phyloP scores from a whole-genome alignment of 768 basidiomycete species.

The Kwoniella dejecticola region DNA sequence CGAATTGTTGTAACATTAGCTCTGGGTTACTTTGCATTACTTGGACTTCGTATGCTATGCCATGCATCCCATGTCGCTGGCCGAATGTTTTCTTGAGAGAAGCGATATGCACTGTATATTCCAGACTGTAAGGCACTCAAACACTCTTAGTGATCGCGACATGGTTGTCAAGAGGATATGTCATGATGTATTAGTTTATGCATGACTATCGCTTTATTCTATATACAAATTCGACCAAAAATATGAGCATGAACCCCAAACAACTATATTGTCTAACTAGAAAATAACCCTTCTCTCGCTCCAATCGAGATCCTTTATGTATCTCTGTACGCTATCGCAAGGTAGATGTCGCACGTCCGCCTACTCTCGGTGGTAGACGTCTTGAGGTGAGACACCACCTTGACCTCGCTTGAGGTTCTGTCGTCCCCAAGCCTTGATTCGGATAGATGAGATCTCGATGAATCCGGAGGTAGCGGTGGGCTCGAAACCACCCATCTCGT shows the following conservation, averaged over 20 bases:
- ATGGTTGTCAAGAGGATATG: too few species aligned
- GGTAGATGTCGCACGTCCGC: too few species aligned
- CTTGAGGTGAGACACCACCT: conserved; percentile 71
- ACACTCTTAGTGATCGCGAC: too few species aligned
- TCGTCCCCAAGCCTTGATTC: conserved; percentile 84
- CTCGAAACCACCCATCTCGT: conserved; percentile 97
- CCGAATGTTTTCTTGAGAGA: too few species aligned
- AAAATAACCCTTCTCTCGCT: not conserved
- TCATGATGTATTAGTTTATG: not conserved
- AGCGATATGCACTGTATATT: too few species aligned
- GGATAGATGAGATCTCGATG: conserved; percentile 95
- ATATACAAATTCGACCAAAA: conserved; percentile 12
- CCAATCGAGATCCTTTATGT: not conserved
- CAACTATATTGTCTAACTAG: conserved; percentile 1
- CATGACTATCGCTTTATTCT: conserved; percentile 2
- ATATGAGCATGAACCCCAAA: conserved; percentile 1
- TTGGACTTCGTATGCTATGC: too few species aligned
- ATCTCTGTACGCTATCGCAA: too few species aligned
- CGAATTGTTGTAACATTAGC: not conserved
- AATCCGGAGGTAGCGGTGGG: conserved; percentile 93
- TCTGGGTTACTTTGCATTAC: not conserved
- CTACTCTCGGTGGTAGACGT: conserved; percentile 65
- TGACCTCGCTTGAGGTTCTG: conserved; percentile 72
- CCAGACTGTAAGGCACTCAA: too few species aligned
- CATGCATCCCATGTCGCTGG: too few species aligned